These are phyloP conservation scores for Cladorrhinum sp. DNA, from an alignment of 2,329 filamentous ascomycete species.

Conservation along the genomic window DNA sequence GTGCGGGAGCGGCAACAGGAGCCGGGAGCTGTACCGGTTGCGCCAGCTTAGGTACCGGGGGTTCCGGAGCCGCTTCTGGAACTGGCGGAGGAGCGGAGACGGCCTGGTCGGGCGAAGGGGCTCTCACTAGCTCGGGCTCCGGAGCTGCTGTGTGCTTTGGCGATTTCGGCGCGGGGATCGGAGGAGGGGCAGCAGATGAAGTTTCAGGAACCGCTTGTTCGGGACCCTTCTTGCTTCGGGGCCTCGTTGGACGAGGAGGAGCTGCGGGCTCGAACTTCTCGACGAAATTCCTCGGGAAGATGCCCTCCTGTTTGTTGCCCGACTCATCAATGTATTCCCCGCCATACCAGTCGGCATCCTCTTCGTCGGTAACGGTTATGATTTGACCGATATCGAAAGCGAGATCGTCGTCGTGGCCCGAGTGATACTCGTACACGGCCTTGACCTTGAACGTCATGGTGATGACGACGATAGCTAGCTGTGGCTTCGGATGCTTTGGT, in stretches of 20 bases:
- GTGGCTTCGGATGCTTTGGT: conserved; percentile 1
- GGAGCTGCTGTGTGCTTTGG: conserved; percentile 31
- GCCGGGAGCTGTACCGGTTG: conserved; percentile 36
- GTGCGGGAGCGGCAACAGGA: conserved; percentile 34
- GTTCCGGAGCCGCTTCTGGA: conserved; percentile 28
- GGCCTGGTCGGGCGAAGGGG: conserved; percentile 27
- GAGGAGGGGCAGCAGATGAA: conserved; percentile 22
- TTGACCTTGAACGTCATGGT: conserved; percentile 90
- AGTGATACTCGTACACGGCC: conserved; percentile 91
- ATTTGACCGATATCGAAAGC: conserved; percentile 81
- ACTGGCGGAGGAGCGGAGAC: conserved; percentile 29
- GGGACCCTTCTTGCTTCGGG: conserved; percentile 65
- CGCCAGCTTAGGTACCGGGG: conserved; percentile 31
- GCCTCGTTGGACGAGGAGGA: conserved; percentile 78
- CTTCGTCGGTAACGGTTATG: conserved; percentile 88
- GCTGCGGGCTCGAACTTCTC: conserved; percentile 91
- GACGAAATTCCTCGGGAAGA: conserved; percentile 96
- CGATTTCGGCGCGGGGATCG: conserved; percentile 24
- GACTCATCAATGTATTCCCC: conserved; percentile 79
- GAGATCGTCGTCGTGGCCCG: conserved; percentile 91
- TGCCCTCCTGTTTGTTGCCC: conserved; percentile 74
- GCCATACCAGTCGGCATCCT: conserved; percentile 91
- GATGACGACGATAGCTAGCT: conserved; percentile 8
- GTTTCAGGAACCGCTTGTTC: conserved; percentile 29
- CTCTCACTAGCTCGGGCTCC: conserved; percentile 28